Conservation (phyloP, 2,329 filamentous ascomycete genomes). For the Chalaropsis ovoidea region DNA sequence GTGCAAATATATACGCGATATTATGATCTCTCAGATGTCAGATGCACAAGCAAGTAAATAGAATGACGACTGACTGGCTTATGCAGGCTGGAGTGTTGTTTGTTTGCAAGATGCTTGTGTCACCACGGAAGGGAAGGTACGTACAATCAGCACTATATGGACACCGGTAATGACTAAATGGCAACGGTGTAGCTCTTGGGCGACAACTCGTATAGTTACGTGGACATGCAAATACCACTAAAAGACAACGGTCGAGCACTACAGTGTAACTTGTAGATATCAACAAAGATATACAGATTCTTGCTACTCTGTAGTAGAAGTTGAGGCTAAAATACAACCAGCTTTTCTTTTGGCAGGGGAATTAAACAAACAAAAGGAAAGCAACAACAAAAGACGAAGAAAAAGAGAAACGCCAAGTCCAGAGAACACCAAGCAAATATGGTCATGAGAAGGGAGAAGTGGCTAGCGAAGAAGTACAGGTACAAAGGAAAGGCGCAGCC, state of each 20-base stretch:
- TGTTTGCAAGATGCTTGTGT: background rate
- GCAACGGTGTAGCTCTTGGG: too few species aligned
- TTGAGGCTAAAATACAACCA: slow-evolving; percentile 12
- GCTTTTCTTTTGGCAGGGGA: background rate
- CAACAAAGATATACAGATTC: slow-evolving; percentile 1
- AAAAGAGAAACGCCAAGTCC: background rate
- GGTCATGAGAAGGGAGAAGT: slow-evolving; percentile 6
- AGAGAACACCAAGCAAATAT: background rate
- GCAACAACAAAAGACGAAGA: background rate
- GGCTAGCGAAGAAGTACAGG: too few species aligned
- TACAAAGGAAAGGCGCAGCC: background rate
- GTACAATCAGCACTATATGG: background rate
- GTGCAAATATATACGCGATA: too few species aligned
- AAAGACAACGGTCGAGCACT: background rate
- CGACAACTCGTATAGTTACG: too few species aligned
- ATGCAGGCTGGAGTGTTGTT: background rate
- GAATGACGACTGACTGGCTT: background rate
- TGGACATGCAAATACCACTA: background rate
- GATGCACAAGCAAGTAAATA: too few species aligned
- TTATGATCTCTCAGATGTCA: too few species aligned
- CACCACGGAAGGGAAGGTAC: background rate
- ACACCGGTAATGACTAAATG: background rate
- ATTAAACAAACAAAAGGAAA: slow-evolving; percentile 7
- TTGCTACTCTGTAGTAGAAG: background rate
- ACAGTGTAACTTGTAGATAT: background rate